Percentiles rank a stretch among this genome's conserved stretches.
Evolutionary conservation across 768 basidiomycete species (phyloP).

Genomic region (Trametes meyenii): DNA sequence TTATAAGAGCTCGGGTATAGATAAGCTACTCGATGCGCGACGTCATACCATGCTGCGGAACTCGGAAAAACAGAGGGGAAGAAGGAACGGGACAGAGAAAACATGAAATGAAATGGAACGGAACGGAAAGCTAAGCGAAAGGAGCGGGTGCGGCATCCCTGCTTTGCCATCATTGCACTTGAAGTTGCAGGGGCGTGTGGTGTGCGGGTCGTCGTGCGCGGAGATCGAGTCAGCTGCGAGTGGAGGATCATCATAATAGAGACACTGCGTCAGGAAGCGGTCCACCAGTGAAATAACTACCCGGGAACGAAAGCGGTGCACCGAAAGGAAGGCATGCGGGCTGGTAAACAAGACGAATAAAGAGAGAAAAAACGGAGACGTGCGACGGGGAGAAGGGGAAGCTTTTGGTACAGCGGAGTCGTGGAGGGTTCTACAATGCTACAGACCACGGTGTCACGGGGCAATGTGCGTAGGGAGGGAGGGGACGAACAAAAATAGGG

Average conservation of each 20-base stretch:
- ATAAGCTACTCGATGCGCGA: constrained; percentile 11
- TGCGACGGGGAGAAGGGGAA: constrained; percentile 15
- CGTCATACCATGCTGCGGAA: neutral
- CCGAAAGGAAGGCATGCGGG: neutral
- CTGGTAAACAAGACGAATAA: neutral
- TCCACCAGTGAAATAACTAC: neutral
- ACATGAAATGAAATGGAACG: too few species aligned
- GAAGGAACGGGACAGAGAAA: neutral
- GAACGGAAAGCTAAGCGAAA: too few species aligned
- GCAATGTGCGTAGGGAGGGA: constrained; percentile 6
- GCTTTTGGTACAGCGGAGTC: constrained; percentile 32
- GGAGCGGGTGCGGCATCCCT: too few species aligned
- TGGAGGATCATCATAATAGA: constrained; percentile 1
- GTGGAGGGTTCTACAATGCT: constrained; percentile 27
- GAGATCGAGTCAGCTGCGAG: neutral
- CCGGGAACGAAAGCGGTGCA: neutral
- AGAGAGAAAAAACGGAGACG: neutral
- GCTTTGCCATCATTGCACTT: too few species aligned
- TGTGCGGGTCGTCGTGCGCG: too few species aligned
- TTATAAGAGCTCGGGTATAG: constrained; percentile 24
- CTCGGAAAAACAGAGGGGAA: neutral
- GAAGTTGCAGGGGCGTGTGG: too few species aligned
- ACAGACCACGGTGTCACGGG: constrained; percentile 17
- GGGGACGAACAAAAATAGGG: constrained; percentile 3
- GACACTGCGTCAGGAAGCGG: constrained; percentile 7